Percentiles rank a stretch among this genome's conserved stretches.
These are phyloP conservation scores for Fusarium domesticum DNA, from an alignment of 2,329 filamentous ascomycete genomes.

Conservation along the genomic window DNA sequence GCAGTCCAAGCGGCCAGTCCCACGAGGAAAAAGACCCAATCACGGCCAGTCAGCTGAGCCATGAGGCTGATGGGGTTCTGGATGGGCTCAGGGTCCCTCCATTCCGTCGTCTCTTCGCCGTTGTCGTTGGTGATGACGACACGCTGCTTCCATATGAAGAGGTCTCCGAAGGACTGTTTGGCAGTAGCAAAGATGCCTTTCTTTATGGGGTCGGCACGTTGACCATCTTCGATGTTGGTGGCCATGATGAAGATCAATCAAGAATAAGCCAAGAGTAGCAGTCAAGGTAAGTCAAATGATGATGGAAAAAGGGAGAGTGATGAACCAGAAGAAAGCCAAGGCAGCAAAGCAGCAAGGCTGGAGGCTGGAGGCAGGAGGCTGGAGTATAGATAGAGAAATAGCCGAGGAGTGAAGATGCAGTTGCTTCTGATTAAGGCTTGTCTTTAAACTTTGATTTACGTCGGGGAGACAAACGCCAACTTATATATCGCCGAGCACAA, in stretches of 20 bases:
- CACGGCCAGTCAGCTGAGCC: constrained; percentile 57
- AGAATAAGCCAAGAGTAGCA: neutral
- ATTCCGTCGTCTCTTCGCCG: constrained; percentile 65
- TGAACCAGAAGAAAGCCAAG: too few relatives aligned
- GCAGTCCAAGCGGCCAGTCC: constrained; percentile 75
- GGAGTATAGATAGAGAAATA: too few relatives aligned
- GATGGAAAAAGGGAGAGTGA: too few relatives aligned
- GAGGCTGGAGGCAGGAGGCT: too few relatives aligned
- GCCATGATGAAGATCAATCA: constrained; percentile 8
- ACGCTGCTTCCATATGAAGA: constrained; percentile 73
- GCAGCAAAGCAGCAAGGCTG: too few relatives aligned
- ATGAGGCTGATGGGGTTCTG: constrained; percentile 69
- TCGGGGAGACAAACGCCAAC: too few relatives aligned
- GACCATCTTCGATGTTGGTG: constrained; percentile 25
- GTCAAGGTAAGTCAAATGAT: too few relatives aligned
- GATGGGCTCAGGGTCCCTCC: constrained; percentile 63
- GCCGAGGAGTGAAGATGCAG: too few relatives aligned
- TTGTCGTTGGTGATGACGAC: constrained; percentile 63
- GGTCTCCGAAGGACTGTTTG: constrained; percentile 60
- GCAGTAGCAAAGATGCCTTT: constrained; percentile 63
- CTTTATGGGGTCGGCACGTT: constrained; percentile 64
- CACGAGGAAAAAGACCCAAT: constrained; percentile 75
- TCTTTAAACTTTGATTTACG: too few relatives aligned
- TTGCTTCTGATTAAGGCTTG: too few relatives aligned
- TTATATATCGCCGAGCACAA: too few relatives aligned